Evolutionary conservation across 2,329 filamentous ascomycete species (phyloP).

Genomic region (Cadophora malorum): DNA sequence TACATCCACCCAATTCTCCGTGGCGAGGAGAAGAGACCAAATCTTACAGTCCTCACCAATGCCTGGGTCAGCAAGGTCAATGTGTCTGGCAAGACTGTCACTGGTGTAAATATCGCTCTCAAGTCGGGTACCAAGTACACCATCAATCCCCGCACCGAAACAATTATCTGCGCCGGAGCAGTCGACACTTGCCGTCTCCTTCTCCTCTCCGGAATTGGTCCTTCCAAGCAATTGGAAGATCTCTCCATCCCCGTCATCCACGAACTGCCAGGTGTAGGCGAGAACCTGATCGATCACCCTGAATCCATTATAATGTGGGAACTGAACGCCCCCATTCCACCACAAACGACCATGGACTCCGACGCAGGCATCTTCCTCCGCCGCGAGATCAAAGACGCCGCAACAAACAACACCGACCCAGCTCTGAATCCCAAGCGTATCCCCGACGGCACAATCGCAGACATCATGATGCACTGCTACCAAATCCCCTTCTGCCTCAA

Average conservation of each 20-base stretch:
- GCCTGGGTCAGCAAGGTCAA: conserved; percentile 87
- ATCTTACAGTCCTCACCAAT: conserved; percentile 85
- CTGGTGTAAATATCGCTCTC: conserved; percentile 72
- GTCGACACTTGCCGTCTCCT: conserved; percentile 49
- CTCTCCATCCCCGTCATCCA: conserved; percentile 45
- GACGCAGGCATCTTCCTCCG: conserved; percentile 70
- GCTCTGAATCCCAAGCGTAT: conserved; percentile 48
- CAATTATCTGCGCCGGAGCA: conserved; percentile 53
- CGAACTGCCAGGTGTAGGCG: conserved; percentile 46
- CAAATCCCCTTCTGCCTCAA: conserved; percentile 92
- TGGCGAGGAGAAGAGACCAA: conserved; percentile 81
- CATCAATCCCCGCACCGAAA: conserved; percentile 74
- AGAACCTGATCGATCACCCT: conserved; percentile 48
- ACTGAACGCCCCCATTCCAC: conserved; percentile 49
- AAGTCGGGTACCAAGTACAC: conserved; percentile 59
- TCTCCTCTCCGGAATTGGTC: conserved; percentile 49
- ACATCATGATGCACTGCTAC: conserved; percentile 97
- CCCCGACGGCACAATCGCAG: conserved; percentile 75
- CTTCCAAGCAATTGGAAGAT: conserved; percentile 41
- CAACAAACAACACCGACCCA: conserved; percentile 54
- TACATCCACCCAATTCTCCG: conserved; percentile 92
- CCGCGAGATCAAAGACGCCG: conserved; percentile 73
- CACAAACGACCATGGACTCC: conserved; percentile 58
- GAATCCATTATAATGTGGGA: conserved; percentile 57
- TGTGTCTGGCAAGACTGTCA: conserved; percentile 71